Evolutionary conservation across 2,329 filamentous ascomycete species (phyloP), one percentile per base, ranked within the genome.

Genomic region (Fusarium sp.): DNA sequence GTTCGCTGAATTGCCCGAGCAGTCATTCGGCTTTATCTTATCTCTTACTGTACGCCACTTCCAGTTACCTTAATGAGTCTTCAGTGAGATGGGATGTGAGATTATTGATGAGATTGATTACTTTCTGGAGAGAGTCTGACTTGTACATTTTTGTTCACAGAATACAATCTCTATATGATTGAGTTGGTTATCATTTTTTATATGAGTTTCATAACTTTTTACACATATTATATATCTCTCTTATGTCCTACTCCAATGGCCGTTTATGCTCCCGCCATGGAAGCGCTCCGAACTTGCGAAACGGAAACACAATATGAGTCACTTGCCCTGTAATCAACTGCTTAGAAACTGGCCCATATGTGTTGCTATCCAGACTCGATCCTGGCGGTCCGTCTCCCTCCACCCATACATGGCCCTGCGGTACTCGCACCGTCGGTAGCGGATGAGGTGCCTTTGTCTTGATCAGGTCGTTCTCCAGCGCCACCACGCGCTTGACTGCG

Each of bases 331-430:
- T 89, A 35, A 98, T 87, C 68, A 98, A 78, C 56, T 87, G 88
- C 68, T 88, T 88, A 24, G 92, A 91, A 47, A 97, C 89, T 6
- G 96, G 93, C 2, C 96, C 96, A 79, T 97, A 98, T 15, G 89
- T 89, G 80, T 97, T 97, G 79, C 94, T 97, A 81, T 99, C 96
- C 63, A 90, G 79, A 57, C 89, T 93, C 73, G 88, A 87, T 50
- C 87, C 85, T 72, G 88, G 87, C 74, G 87, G 87, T 15, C 92
- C 93, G 77, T 99, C 96, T 3, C 96, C 96, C 78, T 98, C 95
- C 2, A 99, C 89, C 96, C 96, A 99, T 28, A 98, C 86, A 82
- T 98, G 94, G 20, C 93, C 93, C 66, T 86, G 86, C 8, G 94
- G 95, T 23, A 99, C 88, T 66, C 86, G 85, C 44, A 92, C 82